Evolutionary conservation across 2,329 filamentous ascomycete species (phyloP).

Genomic region (Dryadomyces quercus-mongolicae): DNA sequence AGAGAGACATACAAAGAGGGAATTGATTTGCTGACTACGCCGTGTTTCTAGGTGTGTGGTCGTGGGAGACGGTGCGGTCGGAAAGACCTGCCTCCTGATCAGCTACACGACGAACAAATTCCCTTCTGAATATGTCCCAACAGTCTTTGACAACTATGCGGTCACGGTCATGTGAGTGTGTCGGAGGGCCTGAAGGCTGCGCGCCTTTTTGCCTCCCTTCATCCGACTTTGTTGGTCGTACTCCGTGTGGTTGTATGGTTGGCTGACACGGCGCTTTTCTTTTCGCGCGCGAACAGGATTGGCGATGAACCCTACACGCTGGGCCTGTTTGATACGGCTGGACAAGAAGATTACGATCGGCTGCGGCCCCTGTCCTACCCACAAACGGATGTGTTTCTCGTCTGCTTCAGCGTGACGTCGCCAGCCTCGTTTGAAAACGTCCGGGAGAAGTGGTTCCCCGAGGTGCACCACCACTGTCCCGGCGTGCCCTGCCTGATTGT

Average conservation of each 20-base stretch:
- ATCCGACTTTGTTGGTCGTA: too few relatives aligned
- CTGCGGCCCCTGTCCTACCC: constrained; percentile 94
- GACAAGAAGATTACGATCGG: constrained; percentile 98
- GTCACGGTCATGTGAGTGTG: constrained; percentile 93
- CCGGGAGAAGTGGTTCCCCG: constrained; percentile 96
- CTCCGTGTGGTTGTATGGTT: too few relatives aligned
- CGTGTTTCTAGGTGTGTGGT: constrained; percentile 72
- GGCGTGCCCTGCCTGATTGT: constrained; percentile 97
- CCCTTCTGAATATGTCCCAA: constrained; percentile 98
- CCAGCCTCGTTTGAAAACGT: constrained; percentile 99
- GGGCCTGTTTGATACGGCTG: constrained; percentile 94
- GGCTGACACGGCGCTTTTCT: too few relatives aligned
- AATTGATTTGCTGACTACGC: constrained; percentile 2
- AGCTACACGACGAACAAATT: constrained; percentile 99
- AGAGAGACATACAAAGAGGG: background rate
- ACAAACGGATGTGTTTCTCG: constrained; percentile 96
- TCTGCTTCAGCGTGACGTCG: constrained; percentile 97
- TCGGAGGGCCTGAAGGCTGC: too few relatives aligned
- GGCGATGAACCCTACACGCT: constrained; percentile 97
- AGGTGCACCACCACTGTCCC: constrained; percentile 97
- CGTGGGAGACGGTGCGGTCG: constrained; percentile 97
- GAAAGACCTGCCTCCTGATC: constrained; percentile 98
- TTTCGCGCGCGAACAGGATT: constrained; percentile 63
- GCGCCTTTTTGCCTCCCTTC: too few relatives aligned
- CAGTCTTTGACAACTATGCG: constrained; percentile 99